A percentile compares a stretch with the other conserved stretches of the same genome.
These are phyloP conservation scores for Warburgia ugandensis DNA, from an alignment of 164 flowering plant species.

Conservation along the genomic window DNA sequence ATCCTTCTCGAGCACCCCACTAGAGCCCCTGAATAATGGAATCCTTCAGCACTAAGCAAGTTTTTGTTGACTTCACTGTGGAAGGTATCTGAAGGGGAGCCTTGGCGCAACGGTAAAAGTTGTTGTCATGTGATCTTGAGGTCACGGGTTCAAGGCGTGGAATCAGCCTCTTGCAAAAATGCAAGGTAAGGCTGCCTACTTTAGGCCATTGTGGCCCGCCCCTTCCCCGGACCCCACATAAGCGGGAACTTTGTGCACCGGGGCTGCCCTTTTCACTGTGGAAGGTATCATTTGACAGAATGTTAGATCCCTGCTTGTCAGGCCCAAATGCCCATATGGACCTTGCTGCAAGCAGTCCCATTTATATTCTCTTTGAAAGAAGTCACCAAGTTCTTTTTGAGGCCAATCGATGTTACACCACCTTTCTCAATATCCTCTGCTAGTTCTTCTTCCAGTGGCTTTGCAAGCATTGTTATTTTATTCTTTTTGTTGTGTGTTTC, in stretches of 20 bases:
- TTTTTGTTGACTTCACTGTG: conserved; percentile 92
- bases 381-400: conserved; percentile 71
- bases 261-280: too few species aligned
- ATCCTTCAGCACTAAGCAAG: conserved; percentile 83
- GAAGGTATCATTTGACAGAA: conserved; percentile 87
- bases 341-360: conserved; percentile 99
- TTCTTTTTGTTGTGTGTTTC: conserved; percentile 98
- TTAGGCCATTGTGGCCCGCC: too few species aligned
- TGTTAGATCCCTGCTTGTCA: conserved; percentile 99
- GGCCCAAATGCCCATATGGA: conserved; percentile 99
- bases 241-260: too few species aligned
- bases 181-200: too few species aligned
- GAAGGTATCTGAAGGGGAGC: too few species aligned
- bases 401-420: conserved; percentile 94
- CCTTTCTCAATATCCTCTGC: conserved; percentile 98
- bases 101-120: too few species aligned
- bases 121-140: too few species aligned
- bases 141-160: too few species aligned
- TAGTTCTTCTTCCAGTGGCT: conserved; percentile 91
- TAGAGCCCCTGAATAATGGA: conserved; percentile 99
- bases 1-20: conserved; percentile 99
- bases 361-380: conserved; percentile 77
- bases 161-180: too few species aligned
- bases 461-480: conserved; percentile 98
- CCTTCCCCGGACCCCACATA: too few species aligned